A percentile compares a stretch with the other conserved stretches of the same genome.
These are phyloP conservation scores for Trichoderma sp. DNA, from an alignment of 2,329 filamentous ascomycete species.

Conservation along the genomic window DNA sequence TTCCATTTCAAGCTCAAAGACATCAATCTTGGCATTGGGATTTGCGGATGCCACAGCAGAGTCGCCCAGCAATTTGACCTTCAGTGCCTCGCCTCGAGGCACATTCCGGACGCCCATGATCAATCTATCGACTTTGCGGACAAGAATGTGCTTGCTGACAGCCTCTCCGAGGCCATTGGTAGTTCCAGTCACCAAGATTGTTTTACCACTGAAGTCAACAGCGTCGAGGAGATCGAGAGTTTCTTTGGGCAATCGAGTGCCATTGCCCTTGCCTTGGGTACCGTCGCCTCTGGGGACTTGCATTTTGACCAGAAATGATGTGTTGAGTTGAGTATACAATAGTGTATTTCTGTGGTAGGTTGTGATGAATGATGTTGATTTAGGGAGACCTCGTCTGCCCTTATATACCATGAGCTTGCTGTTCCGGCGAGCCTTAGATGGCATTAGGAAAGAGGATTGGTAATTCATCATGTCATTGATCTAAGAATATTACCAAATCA, in stretches of 20 bases:
- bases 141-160: background rate
- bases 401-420: background rate
- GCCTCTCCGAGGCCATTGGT: background rate
- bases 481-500: background rate
- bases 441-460: background rate
- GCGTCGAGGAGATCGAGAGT: background rate
- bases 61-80: background rate
- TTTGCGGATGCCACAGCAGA: background rate
- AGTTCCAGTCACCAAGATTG: background rate
- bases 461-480: background rate
- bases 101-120: constrained; percentile 1
- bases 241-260: background rate
- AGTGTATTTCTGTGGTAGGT: background rate
- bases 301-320: background rate
- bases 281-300: background rate
- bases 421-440: background rate
- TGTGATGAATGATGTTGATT: background rate
- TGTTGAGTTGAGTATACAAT: background rate
- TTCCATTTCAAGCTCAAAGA: background rate
- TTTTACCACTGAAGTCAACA: background rate
- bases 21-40: background rate
- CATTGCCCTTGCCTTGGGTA: background rate
- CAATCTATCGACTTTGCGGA: background rate
- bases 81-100: background rate
- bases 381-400: background rate